Evolutionary conservation across 495 filamentous ascomycete species (phyloP), one percentile per base, ranked within the genome.

Genomic region (Podospora fimiseda): DNA sequence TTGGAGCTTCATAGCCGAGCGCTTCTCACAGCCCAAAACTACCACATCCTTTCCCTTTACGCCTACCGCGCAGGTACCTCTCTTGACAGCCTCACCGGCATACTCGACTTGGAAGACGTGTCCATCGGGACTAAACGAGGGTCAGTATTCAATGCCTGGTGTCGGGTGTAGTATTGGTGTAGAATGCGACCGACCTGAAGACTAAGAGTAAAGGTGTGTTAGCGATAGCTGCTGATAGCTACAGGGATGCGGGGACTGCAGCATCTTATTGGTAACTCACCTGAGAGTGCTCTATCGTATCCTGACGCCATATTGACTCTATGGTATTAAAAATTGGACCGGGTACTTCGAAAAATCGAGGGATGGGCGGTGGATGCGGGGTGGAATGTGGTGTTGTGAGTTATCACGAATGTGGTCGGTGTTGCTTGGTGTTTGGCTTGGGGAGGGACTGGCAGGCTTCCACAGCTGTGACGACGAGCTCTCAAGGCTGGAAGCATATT

Each of bases 21-120:
- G 83, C 78, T 98, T 98, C 75, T 98, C 93, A 76, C 93, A 98
- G 51, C 93, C 93, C 21, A 98, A 78, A 9, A 98, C 93, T 9
- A 96, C 93, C 58, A 96, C 88, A 66, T 92, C 86, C 57, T 82
- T 79, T 67, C 93, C 93, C 77, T 98, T 98, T 57, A 98, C 93
- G 54, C 89, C 93, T 47, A 98, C 93, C 43, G 93, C 93, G 75
- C 93, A 98, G 60, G 93, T 98, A 69, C 91, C 93, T 89, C 93
- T 75, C 76, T 98, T 98, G 52, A 98, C 93, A 50, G 93, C 93
- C 78, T 98, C 93, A 56, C 95, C 87, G 52, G 93, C 93, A 80
- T 98, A 98, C 78, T 98, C 93, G 62, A 98, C 93, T 71, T 98
- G 93, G 79, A 98, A 97, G 60, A 98, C 92, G 76, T 98, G 93